A percentile compares a stretch with the other conserved stretches of the same genome.
These are phyloP conservation scores for Exophiala spinifera DNA, from an alignment of 2,329 filamentous ascomycete species.

Conservation along the genomic window DNA sequence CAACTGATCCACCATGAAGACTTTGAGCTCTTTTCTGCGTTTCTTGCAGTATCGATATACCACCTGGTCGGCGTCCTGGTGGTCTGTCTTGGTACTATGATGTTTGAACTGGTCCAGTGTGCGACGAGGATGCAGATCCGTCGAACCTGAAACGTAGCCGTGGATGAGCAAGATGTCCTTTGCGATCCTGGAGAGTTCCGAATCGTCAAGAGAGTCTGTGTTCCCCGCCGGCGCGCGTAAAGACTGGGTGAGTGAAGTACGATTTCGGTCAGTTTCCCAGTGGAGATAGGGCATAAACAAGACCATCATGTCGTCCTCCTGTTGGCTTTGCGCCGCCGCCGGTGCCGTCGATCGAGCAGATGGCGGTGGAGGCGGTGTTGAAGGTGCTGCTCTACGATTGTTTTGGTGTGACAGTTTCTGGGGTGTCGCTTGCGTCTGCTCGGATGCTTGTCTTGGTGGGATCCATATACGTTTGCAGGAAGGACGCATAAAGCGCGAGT, in stretches of 20 bases:
- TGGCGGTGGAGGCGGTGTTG: neutral
- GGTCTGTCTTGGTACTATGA: conserved; percentile 56
- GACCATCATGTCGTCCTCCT: conserved; percentile 14
- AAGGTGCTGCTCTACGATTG: neutral
- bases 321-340: neutral
- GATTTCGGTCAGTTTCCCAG: conserved; percentile 58
- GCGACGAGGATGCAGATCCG: conserved; percentile 57
- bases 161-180: conserved; percentile 48
- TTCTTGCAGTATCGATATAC: conserved; percentile 57
- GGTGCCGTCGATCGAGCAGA: neutral
- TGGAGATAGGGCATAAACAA: conserved; percentile 63
- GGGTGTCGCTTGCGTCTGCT: neutral
- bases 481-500: conserved; percentile 32
- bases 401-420: conserved; percentile 1
- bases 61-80: conserved; percentile 61
- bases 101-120: conserved; percentile 67
- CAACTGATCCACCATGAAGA: conserved; percentile 68
- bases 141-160: conserved; percentile 47
- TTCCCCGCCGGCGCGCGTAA: conserved; percentile 36
- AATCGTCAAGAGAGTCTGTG: conserved; percentile 16
- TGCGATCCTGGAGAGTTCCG: conserved; percentile 21
- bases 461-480: conserved; percentile 13
- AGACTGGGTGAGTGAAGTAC: conserved; percentile 56
- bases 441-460: neutral
- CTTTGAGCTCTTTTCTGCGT: conserved; percentile 24